Conservation (phyloP, 495 filamentous ascomycete species). For the Xylaria sp. region DNA sequence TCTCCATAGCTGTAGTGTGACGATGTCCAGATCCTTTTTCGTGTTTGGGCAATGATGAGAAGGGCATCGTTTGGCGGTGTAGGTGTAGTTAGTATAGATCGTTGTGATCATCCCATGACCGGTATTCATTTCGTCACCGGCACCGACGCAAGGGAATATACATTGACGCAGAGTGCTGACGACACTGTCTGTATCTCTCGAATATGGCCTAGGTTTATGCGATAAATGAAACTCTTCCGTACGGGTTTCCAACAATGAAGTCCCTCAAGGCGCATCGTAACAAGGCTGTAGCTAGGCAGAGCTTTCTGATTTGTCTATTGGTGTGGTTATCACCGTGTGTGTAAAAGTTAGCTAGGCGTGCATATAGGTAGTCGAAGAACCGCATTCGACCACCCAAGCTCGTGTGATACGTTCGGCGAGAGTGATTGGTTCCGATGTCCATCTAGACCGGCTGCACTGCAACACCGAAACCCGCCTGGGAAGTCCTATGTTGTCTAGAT, state of each 20-base stretch:
- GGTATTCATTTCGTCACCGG: neutral
- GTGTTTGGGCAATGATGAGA: neutral
- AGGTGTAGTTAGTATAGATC: neutral
- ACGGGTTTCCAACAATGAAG: neutral
- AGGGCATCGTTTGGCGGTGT: constrained; percentile 1
- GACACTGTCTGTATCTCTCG: neutral
- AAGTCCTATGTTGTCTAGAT: neutral
- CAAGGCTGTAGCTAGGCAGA: neutral
- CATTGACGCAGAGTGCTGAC: neutral
- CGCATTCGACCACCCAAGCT: neutral
- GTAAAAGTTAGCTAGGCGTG: neutral
- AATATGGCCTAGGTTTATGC: neutral
- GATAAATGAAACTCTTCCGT: neutral
- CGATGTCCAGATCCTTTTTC: neutral
- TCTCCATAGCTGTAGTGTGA: neutral
- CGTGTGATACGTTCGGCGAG: neutral
- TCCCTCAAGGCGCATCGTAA: neutral
- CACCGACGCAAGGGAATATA: neutral
- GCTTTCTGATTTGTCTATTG: constrained; percentile 1
- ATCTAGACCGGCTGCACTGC: constrained; percentile 5
- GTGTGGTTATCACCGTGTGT: neutral
- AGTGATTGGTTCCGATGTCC: neutral
- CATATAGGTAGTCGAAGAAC: neutral
- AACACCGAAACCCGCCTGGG: constrained; percentile 11
- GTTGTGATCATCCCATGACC: neutral